Evolutionary conservation across 495 filamentous ascomycete species (phyloP).

Genomic region (Xylaria venustula): DNA sequence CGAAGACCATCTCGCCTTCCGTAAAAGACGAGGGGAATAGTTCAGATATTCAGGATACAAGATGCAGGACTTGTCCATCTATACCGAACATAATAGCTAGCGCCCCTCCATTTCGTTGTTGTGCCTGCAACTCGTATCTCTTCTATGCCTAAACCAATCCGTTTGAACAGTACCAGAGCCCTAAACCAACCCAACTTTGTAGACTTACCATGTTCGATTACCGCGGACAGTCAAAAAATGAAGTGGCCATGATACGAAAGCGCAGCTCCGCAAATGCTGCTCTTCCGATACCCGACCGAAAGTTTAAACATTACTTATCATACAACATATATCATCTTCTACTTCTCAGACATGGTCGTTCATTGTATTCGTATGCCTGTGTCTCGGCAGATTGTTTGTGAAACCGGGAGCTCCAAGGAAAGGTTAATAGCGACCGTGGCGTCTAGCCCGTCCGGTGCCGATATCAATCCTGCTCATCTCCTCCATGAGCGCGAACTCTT

Average conservation of each 20-base stretch:
- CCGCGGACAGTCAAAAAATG: background rate
- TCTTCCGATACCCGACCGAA: background rate
- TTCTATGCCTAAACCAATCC: background rate
- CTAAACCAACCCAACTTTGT: background rate
- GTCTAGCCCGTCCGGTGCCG: constrained; percentile 51
- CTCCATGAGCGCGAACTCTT: constrained; percentile 66
- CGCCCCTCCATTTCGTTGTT: background rate
- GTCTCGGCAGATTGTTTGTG: background rate
- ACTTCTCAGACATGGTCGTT: background rate
- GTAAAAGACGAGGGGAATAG: background rate
- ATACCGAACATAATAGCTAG: background rate
- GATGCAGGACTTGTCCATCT: background rate
- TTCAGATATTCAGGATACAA: too few species aligned
- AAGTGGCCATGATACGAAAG: background rate
- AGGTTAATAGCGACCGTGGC: constrained; percentile 28
- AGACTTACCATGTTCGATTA: constrained; percentile 3
- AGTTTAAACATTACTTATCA: constrained; percentile 14
- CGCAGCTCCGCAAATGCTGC: background rate
- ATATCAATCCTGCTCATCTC: constrained; percentile 85
- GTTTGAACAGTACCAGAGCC: background rate
- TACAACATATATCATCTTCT: constrained; percentile 9
- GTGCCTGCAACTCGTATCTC: background rate
- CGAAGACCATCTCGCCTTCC: background rate
- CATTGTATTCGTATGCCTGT: background rate
- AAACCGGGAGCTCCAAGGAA: background rate